Evolutionary conservation across 31 red algal species (phyloP).

Genomic region (Asparagopsis taxiformis): DNA sequence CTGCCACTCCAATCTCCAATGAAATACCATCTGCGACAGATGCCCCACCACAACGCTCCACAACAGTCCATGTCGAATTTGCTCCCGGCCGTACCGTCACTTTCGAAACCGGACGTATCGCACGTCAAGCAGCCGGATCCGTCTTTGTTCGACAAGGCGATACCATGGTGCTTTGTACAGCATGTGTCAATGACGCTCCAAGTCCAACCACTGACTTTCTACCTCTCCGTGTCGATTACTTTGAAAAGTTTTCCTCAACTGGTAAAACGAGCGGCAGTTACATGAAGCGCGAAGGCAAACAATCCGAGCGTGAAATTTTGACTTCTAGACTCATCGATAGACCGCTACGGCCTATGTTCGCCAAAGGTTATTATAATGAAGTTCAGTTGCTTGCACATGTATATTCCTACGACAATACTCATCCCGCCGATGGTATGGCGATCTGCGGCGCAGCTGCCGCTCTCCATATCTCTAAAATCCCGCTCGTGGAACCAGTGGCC

Average conservation of each 20-base stretch:
- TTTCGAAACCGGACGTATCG: constrained; percentile 90
- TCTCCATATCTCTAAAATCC: constrained; percentile 74
- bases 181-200: constrained; percentile 27
- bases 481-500: constrained; percentile 68
- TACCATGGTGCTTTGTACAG: constrained; percentile 82
- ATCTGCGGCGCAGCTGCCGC: constrained; percentile 77
- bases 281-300: constrained; percentile 72
- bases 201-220: constrained; percentile 62
- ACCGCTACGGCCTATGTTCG: constrained; percentile 84
- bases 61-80: too few species aligned
- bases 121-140: constrained; percentile 81
- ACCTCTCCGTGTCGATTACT: constrained; percentile 90
- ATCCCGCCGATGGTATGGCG: constrained; percentile 69
- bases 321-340: constrained; percentile 85
- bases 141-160: constrained; percentile 79
- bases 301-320: constrained; percentile 82
- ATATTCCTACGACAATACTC: constrained; percentile 73
- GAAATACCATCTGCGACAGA: too few species aligned
- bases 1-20: too few species aligned
- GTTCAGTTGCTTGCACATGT: constrained; percentile 77
- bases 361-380: constrained; percentile 84
- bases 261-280: constrained; percentile 80
- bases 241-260: constrained; percentile 76
- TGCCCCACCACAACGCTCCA: too few species aligned
- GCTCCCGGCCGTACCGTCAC: too few species aligned